These are phyloP conservation scores for Atractiella rhizophila DNA, from an alignment of 768 basidiomycete species.

Conservation along the genomic window DNA sequence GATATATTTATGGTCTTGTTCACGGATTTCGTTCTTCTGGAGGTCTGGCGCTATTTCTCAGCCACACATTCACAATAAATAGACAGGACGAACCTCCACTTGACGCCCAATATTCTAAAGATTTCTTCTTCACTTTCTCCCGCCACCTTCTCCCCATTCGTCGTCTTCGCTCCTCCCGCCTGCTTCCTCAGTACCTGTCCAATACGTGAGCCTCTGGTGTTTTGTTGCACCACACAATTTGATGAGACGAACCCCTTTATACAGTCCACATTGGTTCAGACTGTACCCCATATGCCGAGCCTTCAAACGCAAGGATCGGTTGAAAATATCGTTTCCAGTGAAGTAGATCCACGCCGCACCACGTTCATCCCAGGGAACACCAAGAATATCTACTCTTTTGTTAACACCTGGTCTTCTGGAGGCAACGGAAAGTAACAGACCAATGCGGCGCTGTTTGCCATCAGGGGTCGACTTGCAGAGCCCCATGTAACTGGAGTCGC, in stretches of 20 bases:
- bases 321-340: constrained; percentile 85
- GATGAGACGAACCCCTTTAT: constrained; percentile 42
- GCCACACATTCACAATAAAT: no score
- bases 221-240: no score
- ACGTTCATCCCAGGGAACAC: constrained; percentile 47
- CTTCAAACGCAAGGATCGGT: constrained; percentile 62
- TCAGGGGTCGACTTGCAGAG: no score
- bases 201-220: no score
- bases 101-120: constrained; percentile 38
- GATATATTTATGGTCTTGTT: no score
- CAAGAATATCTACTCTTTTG: constrained; percentile 36
- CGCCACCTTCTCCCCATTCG: no score
- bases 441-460: constrained; percentile 40
- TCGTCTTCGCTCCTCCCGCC: no score
- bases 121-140: constrained; percentile 74
- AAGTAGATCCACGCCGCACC: constrained; percentile 82
- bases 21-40: no score
- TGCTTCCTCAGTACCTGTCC: no score
- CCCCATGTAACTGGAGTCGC: no score
- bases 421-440: neutral
- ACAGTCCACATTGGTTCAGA: constrained; percentile 68
- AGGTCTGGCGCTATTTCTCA: no score
- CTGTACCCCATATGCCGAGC: constrained; percentile 57
- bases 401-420: neutral
- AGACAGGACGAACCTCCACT: constrained; percentile 3